Base-by-base conservation (phyloP, 2,329 filamentous ascomycete species). In the Aspergillus fumigatiaffinis region DNA sequence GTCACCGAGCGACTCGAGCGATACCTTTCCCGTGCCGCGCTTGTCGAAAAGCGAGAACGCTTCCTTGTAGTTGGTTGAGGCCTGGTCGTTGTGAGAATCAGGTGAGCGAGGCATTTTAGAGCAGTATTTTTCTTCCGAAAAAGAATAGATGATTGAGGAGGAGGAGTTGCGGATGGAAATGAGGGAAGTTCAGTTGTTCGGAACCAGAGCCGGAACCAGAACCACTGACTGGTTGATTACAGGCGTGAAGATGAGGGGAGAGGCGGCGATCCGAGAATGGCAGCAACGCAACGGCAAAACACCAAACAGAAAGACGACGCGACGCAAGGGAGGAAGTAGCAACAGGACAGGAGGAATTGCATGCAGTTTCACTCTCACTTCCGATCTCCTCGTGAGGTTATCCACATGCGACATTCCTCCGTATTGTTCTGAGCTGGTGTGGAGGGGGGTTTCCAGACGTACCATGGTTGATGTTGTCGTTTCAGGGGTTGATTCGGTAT, bases 31-130 rank as follows among this genome's bases (percentile, higher is more conserved):
- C 74, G 91, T 96, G 74, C 94, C 94, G 77, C 94, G 93, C 87
- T 97, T 97, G 84, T 99, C 94, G 83, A 97, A 99, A 76, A 99
- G 90, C 71, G 92, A 92, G 80, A 99, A 99, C 68, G 94, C 94
- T 88, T 99, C 94, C 84, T 97, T 97, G 91, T 97, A 99, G 88
- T 99, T 97, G 81, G 93, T 97, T 60, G 85, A 86, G 74, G 85
- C 83, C 85, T 87, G 84, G 41, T 73, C 69, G 61, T 68, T 51
- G 51, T 66, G 54, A 48, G 35, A 25, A 46, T 61, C 49, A 14
- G 61, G 60, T 64, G 66, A 66, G 66, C 59, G 58, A 51, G 66
- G 60, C 63, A 68, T 71, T 57, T 66, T 38, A n/a, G n/a, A n/a
- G n/a, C n/a, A n/a, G n/a, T n/a, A n/a, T n/a, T n/a, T n/a, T n/a